Conservation (phyloP, 176 grass and related monocot species). For the Dendrocalamus sinicus region DNA sequence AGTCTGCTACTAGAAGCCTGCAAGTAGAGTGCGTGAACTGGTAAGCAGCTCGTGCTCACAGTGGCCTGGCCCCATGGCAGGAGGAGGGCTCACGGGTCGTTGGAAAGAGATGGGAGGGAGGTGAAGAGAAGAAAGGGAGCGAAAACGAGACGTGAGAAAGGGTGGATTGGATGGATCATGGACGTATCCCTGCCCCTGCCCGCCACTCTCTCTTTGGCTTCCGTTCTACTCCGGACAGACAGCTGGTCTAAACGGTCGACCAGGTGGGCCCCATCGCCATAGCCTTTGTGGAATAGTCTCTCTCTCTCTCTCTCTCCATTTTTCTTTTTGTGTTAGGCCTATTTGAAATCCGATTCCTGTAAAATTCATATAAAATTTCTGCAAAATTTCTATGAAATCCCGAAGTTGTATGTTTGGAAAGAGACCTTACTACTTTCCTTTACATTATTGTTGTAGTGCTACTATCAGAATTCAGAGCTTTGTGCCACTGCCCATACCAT, state of each 20-base stretch:
- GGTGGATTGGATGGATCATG: neutral
- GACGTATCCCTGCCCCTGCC: neutral
- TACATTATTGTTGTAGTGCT: slow-evolving; percentile 8
- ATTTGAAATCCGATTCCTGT: neutral
- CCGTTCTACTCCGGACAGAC: slow-evolving; percentile 45
- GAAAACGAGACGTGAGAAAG: slow-evolving; percentile 13
- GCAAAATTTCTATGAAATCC: neutral
- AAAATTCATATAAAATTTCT: neutral
- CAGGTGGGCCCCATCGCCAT: neutral
- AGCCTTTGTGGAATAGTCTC: neutral
- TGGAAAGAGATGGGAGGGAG: neutral
- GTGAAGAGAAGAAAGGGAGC: neutral
- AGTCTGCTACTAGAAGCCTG: neutral
- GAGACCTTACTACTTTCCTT: neutral
- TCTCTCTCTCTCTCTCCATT: neutral
- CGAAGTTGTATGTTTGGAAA: neutral
- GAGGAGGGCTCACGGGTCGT: neutral
- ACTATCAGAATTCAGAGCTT: slow-evolving; percentile 20
- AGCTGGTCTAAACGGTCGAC: slow-evolving; percentile 31
- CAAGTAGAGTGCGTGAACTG: neutral
- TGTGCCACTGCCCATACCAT: slow-evolving; percentile 1
- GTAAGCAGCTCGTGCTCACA: neutral
- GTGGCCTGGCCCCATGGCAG: neutral
- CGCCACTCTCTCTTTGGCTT: slow-evolving; percentile 37
- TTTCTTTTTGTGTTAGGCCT: neutral